A percentile compares a stretch with the other conserved stretches of the same genome.
These are phyloP conservation scores for Russula abietina DNA, from an alignment of 768 basidiomycete genomes.

Conservation along the genomic window DNA sequence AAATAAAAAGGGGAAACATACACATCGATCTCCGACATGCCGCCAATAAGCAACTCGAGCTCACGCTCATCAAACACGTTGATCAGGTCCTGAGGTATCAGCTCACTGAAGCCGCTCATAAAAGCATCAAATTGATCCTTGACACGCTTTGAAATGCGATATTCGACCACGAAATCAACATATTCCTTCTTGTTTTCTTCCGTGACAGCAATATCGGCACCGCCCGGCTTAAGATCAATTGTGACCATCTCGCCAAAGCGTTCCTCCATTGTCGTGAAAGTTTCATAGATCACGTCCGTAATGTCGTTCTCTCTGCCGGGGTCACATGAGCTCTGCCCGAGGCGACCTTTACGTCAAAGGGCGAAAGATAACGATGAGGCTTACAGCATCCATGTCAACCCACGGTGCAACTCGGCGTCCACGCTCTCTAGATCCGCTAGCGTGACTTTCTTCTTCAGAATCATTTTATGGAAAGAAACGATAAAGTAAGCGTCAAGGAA, in stretches of 20 bases:
- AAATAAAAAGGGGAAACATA: constrained; percentile 41
- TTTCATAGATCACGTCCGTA: constrained; percentile 96
- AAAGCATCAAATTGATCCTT: constrained; percentile 99
- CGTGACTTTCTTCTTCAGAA: constrained; percentile 94
- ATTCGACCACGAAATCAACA: constrained; percentile 89
- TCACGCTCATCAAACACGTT: constrained; percentile 99
- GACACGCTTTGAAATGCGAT: constrained; percentile 94
- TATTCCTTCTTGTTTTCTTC: constrained; percentile 99
- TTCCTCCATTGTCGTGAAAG: constrained; percentile 94
- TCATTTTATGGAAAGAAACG: constrained; percentile 99
- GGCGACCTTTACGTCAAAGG: constrained; percentile 14
- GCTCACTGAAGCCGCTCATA: constrained; percentile 99
- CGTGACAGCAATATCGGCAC: constrained; percentile 80
- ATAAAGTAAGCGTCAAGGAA: constrained; percentile 99
- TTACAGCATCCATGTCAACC: constrained; percentile 98
- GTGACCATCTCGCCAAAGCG: constrained; percentile 98
- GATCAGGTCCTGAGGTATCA: constrained; percentile 95
- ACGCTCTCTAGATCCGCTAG: constrained; percentile 93
- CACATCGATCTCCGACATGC: constrained; percentile 99
- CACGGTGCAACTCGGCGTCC: constrained; percentile 90
- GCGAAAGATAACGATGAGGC: constrained; percentile 31
- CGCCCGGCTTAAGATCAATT: constrained; percentile 88
- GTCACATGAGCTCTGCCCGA: constrained; percentile 22
- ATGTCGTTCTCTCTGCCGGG: constrained; percentile 89
- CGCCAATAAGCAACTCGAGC: constrained; percentile 93